Evolutionary conservation across 2,329 filamentous ascomycete species (phyloP), one percentile per base, ranked within the genome.

Genomic region (Aspergillus nomiae): DNA sequence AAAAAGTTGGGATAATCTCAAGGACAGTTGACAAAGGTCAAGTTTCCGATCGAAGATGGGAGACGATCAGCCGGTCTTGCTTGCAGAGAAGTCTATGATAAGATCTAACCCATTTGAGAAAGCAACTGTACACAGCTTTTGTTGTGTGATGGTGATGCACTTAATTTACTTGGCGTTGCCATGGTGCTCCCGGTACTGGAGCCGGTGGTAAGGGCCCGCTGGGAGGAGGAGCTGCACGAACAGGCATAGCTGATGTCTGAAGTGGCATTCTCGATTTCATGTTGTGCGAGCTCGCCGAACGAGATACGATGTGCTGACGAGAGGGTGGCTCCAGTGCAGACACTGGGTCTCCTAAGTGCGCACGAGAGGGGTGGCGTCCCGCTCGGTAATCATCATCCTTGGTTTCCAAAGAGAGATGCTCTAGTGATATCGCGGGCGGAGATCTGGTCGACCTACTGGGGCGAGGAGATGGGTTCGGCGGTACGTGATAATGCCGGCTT

Each of bases 171-270:
- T 45, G 50, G n/a, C 67, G 69, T 51, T 70, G 68, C 71, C 71
- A 74, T 34, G 64, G 69, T 53, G 70, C 69, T 9, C 69, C 66
- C 10, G 73, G 69, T 34, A 73, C 67, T 2, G 80, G 87, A n/a
- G 87, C 84, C 24, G 89, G 84, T 56, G 87, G 87, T 36, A 89
- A 80, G 10, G 85, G 82, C 12, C 85, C 86, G 10, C 81, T 85
- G 3, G 85, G 84, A 8, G 88, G 87, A 32, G 88, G 87, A 34
- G 84, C 88, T 51, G 86, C 83, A 54, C 90, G 86, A 62, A 90
- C 84, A 1, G 90, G 89, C 56, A 92, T 80, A 41, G 84, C 85
- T 60, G 90, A 89, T 3, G 85, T 86, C 57, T 77, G 74, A 53
- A 79, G 64, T 30, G 71, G 76, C 58, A 74, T 74, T 60, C 71